Base-by-base conservation (phyloP, 2,329 filamentous ascomycete genomes). In the Gnomoniopsis sp. region DNA sequence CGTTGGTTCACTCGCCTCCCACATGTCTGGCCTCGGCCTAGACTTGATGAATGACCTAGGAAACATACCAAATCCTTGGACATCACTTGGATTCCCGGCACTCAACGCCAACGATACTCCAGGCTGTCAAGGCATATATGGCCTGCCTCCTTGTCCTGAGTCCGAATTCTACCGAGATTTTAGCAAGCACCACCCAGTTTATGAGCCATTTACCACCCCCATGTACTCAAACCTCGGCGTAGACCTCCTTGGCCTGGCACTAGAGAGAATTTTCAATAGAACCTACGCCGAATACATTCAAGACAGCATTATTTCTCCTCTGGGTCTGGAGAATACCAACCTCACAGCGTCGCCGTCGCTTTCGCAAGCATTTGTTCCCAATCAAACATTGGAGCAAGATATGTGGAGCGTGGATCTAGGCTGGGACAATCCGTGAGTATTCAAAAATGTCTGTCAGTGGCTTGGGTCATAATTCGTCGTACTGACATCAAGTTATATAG, bases 161-260 rank as follows among this genome's bases (percentile, higher is more conserved):
- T 55, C 63, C 68, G 66, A 69, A 12, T 63, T 72, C 36, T 64
- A 68, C 36, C 53, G 66, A 10, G 68, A 67, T n/a, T 68, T 71
- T 17, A 65, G 63, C 21, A 63, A 64, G 50, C 67, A 67, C 6
- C 67, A 71, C 6, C 78, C 79, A 0, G 68, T 74, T 1, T 80
- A 77, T 53, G 65, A 68, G 0, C 74, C 79, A 0, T 79, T 76
- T 62, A 71, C 73, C 0, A 75, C 70, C 2, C 78, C 80, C 0
- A 69, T 73, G 2, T 84, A 84, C 65, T 78, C 79, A 30, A 82
- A 83, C 62, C 68, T 75, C 3, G 79, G 72, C 1, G 77, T 78
- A 21, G 67, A 74, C 1, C 58, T 81, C 2, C 71, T 82, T 1
- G 77, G 76, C 2, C 67, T 77, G 1, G 76, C 76, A 0, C 68